A percentile compares a stretch with the other conserved stretches of the same genome.
These are phyloP conservation scores for Jaapia argillacea DNA, from an alignment of 768 basidiomycete genomes.

Conservation along the genomic window DNA sequence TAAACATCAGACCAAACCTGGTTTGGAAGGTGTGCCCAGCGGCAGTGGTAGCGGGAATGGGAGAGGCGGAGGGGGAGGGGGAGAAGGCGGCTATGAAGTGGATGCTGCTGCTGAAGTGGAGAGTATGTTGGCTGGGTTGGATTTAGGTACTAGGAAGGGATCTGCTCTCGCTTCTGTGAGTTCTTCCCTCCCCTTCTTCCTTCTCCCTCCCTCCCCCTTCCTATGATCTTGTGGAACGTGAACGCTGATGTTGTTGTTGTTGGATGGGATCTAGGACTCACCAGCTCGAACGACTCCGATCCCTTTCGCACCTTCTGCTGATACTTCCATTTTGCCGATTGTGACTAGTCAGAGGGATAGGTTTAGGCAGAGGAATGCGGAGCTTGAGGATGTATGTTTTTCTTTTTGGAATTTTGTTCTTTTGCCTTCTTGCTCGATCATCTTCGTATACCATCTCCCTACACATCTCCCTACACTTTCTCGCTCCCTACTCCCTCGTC, in stretches of 20 bases:
- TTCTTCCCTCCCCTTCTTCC: too few species aligned
- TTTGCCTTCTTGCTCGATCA: background rate
- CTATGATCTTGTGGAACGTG: background rate
- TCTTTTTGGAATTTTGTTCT: slow-evolving; percentile 1
- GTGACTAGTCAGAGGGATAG: slow-evolving; percentile 95
- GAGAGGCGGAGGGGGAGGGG: background rate
- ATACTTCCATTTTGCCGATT: slow-evolving; percentile 95
- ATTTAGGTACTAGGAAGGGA: slow-evolving; percentile 47
- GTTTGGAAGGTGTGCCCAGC: slow-evolving; percentile 17
- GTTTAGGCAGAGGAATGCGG: slow-evolving; percentile 95
- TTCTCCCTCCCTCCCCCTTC: too few species aligned
- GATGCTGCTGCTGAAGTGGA: slow-evolving; percentile 18
- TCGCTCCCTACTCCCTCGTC: background rate
- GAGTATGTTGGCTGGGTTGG: slow-evolving; percentile 66
- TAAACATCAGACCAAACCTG: slow-evolving; percentile 38
- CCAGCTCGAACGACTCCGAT: slow-evolving; percentile 49
- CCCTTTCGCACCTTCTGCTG: slow-evolving; percentile 65
- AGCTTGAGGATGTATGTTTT: slow-evolving; percentile 80
- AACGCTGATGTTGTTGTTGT: background rate
- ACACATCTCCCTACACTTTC: too few species aligned
- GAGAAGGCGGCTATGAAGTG: slow-evolving; percentile 11
- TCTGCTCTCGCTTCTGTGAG: too few species aligned
- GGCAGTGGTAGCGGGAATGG: slow-evolving; percentile 14
- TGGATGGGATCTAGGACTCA: slow-evolving; percentile 14
- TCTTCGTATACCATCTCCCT: background rate